Percentiles rank a stretch among this genome's conserved stretches.
phyloP scores from a whole-genome alignment of 1,284 basidiomycete genomes.

The Sporisorium graminicola region DNA sequence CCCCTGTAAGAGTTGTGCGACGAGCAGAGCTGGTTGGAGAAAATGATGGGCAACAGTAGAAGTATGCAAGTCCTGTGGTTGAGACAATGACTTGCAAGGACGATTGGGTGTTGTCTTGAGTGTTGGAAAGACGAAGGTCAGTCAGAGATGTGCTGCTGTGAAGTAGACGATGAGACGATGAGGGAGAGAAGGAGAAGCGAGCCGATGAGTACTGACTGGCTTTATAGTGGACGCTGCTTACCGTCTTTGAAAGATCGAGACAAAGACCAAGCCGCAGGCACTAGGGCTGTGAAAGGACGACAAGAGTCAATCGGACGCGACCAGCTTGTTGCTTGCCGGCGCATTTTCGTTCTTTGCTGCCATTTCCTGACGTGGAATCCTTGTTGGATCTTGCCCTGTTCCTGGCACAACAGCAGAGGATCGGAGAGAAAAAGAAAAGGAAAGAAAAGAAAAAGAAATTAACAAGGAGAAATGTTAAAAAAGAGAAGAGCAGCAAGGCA shows the following conservation, averaged over 20 bases:
- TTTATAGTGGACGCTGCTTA: not conserved
- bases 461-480: not conserved
- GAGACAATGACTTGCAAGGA: constrained; percentile 49
- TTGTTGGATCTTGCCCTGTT: not conserved
- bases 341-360: not conserved
- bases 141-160: constrained; percentile 11
- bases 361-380: constrained; percentile 9
- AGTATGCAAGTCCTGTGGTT: constrained; percentile 47
- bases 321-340: not conserved
- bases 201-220: not conserved
- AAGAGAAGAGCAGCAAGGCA: too few species aligned
- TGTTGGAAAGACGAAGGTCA: not conserved
- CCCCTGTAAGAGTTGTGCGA: constrained; percentile 67
- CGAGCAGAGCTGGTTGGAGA: constrained; percentile 68
- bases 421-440: not conserved
- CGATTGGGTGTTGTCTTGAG: constrained; percentile 5
- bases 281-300: constrained; percentile 1
- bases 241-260: not conserved
- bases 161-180: not conserved
- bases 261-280: not conserved
- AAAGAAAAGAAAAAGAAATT: not conserved
- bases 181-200: not conserved
- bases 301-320: not conserved
- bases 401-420: constrained; percentile 10
- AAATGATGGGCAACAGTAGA: constrained; percentile 63